Conservation (phyloP, 2,329 filamentous ascomycete species). For the Aspergillus calidoustus region DNA sequence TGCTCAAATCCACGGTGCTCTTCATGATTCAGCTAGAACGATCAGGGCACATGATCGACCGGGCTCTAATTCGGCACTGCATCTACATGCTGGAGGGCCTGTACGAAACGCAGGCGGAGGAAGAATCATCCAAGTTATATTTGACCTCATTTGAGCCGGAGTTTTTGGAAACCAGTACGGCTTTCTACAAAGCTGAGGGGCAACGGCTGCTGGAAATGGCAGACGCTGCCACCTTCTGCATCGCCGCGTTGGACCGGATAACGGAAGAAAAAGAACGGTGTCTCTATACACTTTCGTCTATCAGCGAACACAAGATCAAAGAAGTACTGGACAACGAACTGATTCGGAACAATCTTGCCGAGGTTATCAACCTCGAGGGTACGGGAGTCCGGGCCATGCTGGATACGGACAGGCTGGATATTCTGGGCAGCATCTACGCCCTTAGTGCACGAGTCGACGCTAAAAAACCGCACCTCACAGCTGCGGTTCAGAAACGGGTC, state of each 20-base stretch:
- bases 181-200: conserved; percentile 79
- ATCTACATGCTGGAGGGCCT: conserved; percentile 88
- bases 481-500: conserved; percentile 73
- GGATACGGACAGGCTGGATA: conserved; percentile 80
- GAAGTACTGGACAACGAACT: conserved; percentile 79
- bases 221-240: conserved; percentile 81
- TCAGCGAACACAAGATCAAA: conserved; percentile 74
- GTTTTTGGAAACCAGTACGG: conserved; percentile 71
- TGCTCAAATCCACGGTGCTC: conserved; percentile 80
- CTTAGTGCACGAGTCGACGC: conserved; percentile 78
- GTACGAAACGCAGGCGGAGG: conserved; percentile 79
- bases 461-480: conserved; percentile 71
- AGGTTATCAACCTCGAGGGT: conserved; percentile 81
- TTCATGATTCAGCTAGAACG: conserved; percentile 93
- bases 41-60: conserved; percentile 85
- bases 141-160: conserved; percentile 78
- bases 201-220: conserved; percentile 73
- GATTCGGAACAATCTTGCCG: conserved; percentile 75
- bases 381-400: conserved; percentile 90
- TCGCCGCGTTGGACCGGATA: conserved; percentile 73
- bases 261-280: conserved; percentile 82
- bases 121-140: conserved; percentile 81
- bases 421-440: conserved; percentile 79
- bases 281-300: conserved; percentile 74
- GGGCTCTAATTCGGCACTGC: conserved; percentile 78